Conservation (phyloP, 768 basidiomycete genomes). For the Mycena floridula region DNA sequence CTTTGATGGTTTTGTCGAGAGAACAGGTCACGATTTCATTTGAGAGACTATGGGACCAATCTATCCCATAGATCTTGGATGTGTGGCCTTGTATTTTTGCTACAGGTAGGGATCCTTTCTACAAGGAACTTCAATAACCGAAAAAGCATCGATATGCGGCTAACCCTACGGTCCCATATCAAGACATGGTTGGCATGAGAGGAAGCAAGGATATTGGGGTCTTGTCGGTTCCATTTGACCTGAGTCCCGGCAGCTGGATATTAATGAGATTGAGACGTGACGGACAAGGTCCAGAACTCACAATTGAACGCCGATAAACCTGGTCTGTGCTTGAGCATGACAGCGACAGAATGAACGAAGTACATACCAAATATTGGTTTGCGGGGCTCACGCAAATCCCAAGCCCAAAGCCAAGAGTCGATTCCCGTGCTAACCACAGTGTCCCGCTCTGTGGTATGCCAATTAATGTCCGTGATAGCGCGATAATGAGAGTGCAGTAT, state of each 20-base stretch:
- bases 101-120: conserved; percentile 88
- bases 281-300: conserved; percentile 12
- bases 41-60: conserved; percentile 78
- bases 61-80: conserved; percentile 96
- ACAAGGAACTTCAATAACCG: conserved; percentile 1
- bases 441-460: conserved; percentile 84
- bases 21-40: conserved; percentile 91
- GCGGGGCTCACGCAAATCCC: conserved; percentile 75
- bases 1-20: conserved; percentile 88
- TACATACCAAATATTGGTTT: conserved; percentile 73
- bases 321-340: conserved; percentile 5
- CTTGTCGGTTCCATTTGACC: conserved; percentile 93
- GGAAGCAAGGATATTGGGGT: conserved; percentile 83
- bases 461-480: conserved; percentile 97
- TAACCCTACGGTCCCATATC: conserved; percentile 91
- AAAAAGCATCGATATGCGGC: conserved; percentile 11
- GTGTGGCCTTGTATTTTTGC: conserved; percentile 72
- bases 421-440: conserved; percentile 86
- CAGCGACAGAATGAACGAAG: conserved; percentile 43
- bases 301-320: conserved; percentile 42
- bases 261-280: neutral
- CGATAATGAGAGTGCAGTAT: conserved; percentile 87
- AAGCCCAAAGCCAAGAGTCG: conserved; percentile 92
- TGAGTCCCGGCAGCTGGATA: conserved; percentile 80
- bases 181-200: conserved; percentile 82